These are phyloP conservation scores for Crithidia brevicula DNA, from an alignment of 208 protist genomes.

Conservation along the genomic window DNA sequence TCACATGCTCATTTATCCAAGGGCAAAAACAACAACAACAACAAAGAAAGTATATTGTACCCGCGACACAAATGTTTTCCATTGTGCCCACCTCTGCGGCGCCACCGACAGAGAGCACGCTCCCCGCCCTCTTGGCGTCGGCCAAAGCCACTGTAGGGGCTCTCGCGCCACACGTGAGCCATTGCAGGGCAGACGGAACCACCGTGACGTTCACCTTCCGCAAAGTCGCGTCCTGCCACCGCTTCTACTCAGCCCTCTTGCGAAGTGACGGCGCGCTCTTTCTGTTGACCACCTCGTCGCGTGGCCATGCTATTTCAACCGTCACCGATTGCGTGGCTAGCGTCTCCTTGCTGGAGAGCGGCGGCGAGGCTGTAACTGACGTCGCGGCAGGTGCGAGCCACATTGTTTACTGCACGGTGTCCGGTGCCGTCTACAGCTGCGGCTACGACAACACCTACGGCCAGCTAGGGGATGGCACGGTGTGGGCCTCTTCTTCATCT, in stretches of 20 bases:
- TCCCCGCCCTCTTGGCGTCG: slow-evolving; percentile 17
- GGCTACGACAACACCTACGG: slow-evolving; percentile 82
- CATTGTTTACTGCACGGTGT: slow-evolving; percentile 82
- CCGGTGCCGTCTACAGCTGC: slow-evolving; percentile 73
- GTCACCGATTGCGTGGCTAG: slow-evolving; percentile 13
- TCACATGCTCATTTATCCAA: too few species aligned
- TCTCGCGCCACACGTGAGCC: slow-evolving; percentile 11
- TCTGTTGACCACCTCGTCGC: slow-evolving; percentile 9
- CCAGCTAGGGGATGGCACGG: slow-evolving; percentile 81
- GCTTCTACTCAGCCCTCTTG: slow-evolving; percentile 29
- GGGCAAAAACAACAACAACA: background rate
- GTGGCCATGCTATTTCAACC: background rate
- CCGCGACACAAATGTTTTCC: too few species aligned
- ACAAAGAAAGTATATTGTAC: background rate
- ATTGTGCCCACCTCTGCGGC: slow-evolving; percentile 25
- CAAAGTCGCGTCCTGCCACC: slow-evolving; percentile 30
- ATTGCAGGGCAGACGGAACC: background rate
- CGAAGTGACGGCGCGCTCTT: slow-evolving; percentile 30
- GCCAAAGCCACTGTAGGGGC: slow-evolving; percentile 27
- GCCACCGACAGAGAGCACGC: background rate
- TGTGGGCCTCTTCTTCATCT: slow-evolving; percentile 43
- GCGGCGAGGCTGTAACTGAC: slow-evolving; percentile 55
- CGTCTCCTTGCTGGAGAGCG: slow-evolving; percentile 38
- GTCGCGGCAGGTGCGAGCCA: slow-evolving; percentile 75
- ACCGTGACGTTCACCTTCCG: background rate